Evolutionary conservation across 331 rosid genomes (phyloP).

Genomic region (Phaseolus coccineus): DNA sequence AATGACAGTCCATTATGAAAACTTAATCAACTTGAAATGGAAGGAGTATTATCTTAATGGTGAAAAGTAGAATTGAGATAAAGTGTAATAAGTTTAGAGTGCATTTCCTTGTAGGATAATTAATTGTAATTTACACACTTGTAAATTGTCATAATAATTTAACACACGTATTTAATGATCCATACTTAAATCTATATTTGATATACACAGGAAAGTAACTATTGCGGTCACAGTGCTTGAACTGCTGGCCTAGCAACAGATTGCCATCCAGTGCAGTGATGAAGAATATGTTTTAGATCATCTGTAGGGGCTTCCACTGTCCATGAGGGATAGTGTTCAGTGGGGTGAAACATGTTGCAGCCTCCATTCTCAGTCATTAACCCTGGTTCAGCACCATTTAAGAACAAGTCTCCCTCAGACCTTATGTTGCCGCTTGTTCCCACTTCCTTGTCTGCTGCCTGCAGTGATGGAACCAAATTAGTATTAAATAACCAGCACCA

Average conservation of each 20-base stretch:
- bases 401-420: slow-evolving; percentile 91
- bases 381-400: slow-evolving; percentile 74
- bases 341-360: slow-evolving; percentile 67
- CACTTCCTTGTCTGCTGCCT: slow-evolving; percentile 83
- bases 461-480: slow-evolving; percentile 29
- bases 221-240: slow-evolving; percentile 39
- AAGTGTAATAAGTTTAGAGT: not conserved
- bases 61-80: too few species aligned
- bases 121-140: not conserved
- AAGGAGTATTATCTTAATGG: too few species aligned
- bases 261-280: slow-evolving; percentile 81
- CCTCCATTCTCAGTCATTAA: slow-evolving; percentile 46
- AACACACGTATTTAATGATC: not conserved
- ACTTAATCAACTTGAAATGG: too few species aligned
- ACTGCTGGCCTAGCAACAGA: slow-evolving; percentile 66
- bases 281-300: slow-evolving; percentile 72
- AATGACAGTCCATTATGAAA: too few species aligned
- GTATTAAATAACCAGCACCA: slow-evolving; percentile 8
- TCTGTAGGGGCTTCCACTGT: slow-evolving; percentile 69
- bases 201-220: not conserved
- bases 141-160: not conserved
- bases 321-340: slow-evolving; percentile 66
- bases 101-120: not conserved
- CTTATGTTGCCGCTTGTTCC: slow-evolving; percentile 69
- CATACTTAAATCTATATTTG: not conserved